Percentiles rank a stretch among this genome's conserved stretches.
Evolutionary conservation across 2,329 filamentous ascomycete genomes (phyloP).

Genomic region (Aspergillus arachidicola): DNA sequence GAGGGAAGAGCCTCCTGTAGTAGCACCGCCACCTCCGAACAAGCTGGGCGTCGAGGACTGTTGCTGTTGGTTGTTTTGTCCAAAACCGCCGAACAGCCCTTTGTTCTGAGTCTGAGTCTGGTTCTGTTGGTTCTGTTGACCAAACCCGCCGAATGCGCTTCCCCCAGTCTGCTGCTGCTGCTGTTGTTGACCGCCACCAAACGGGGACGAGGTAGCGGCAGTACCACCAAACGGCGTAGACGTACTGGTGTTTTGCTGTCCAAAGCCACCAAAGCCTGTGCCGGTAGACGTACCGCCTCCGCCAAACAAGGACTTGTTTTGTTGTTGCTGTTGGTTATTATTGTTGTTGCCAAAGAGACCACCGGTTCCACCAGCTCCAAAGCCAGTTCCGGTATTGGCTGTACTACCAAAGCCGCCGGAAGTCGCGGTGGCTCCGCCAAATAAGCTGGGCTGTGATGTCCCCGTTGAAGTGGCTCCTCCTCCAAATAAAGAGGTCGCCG

Average conservation of each 20-base stretch:
- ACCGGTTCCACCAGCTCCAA: slow-evolving; percentile 36
- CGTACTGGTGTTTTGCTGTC: slow-evolving; percentile 40
- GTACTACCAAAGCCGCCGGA: slow-evolving; percentile 33
- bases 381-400: slow-evolving; percentile 29
- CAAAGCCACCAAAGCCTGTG: slow-evolving; percentile 42
- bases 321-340: slow-evolving; percentile 35
- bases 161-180: slow-evolving; percentile 21
- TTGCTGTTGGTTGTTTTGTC: slow-evolving; percentile 47
- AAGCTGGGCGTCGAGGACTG: slow-evolving; percentile 46
- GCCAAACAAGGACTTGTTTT: slow-evolving; percentile 42
- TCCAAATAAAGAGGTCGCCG: slow-evolving; percentile 43
- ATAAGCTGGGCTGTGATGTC: slow-evolving; percentile 41
- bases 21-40: slow-evolving; percentile 33
- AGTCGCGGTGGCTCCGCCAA: slow-evolving; percentile 43
- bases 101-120: slow-evolving; percentile 41
- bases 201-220: slow-evolving; percentile 44
- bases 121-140: slow-evolving; percentile 40
- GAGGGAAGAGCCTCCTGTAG: slow-evolving; percentile 33
- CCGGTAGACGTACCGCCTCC: slow-evolving; percentile 30
- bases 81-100: slow-evolving; percentile 43
- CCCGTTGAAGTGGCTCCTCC: slow-evolving; percentile 26
- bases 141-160: slow-evolving; percentile 49
- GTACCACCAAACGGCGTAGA: slow-evolving; percentile 45
- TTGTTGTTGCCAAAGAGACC: slow-evolving; percentile 45
- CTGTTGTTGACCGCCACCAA: slow-evolving; percentile 41